phyloP scores from a whole-genome alignment of 176 grass and related monocot genomes.

The Aechmea fasciata region DNA sequence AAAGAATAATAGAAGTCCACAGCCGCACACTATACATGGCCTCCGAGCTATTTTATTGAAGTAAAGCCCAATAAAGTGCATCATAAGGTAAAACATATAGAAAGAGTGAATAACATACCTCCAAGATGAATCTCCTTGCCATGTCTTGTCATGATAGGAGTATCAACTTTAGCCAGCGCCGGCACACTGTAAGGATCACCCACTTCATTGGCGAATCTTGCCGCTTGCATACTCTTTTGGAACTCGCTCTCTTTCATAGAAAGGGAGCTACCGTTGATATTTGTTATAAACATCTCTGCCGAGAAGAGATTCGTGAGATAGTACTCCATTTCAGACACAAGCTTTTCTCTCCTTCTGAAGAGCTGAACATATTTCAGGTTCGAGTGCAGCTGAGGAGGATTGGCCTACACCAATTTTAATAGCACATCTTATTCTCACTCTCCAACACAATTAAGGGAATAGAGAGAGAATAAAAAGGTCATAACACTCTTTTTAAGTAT shows the following conservation, averaged over 20 bases:
- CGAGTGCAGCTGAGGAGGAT: slow-evolving; percentile 88
- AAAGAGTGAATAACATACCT: slow-evolving; percentile 23
- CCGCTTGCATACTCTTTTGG: slow-evolving; percentile 58
- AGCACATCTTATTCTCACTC: neutral
- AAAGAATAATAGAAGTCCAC: no score
- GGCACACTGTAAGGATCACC: slow-evolving; percentile 27
- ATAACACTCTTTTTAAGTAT: no score
- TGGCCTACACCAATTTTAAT: slow-evolving; percentile 44
- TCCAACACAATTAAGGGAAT: neutral
- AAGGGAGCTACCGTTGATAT: slow-evolving; percentile 49
- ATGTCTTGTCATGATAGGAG: slow-evolving; percentile 5
- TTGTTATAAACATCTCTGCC: slow-evolving; percentile 76
- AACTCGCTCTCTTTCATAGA: slow-evolving; percentile 79
- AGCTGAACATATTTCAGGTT: slow-evolving; percentile 88
- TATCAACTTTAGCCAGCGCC: slow-evolving; percentile 2
- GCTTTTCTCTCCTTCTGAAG: slow-evolving; percentile 75
- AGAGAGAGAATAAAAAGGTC: neutral
- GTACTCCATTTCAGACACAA: slow-evolving; percentile 93
- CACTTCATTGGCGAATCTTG: slow-evolving; percentile 40
- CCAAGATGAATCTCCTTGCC: slow-evolving; percentile 26
- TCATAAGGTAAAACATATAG: neutral
- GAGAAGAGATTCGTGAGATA: slow-evolving; percentile 88
- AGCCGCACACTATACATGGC: no score
- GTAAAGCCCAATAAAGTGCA: neutral
- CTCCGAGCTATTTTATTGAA: neutral